A percentile compares a stretch with the other conserved stretches of the same genome.
Conservation (phyloP, 2,329 filamentous ascomycete species). For the Acephala macrosclerotiorum region DNA sequence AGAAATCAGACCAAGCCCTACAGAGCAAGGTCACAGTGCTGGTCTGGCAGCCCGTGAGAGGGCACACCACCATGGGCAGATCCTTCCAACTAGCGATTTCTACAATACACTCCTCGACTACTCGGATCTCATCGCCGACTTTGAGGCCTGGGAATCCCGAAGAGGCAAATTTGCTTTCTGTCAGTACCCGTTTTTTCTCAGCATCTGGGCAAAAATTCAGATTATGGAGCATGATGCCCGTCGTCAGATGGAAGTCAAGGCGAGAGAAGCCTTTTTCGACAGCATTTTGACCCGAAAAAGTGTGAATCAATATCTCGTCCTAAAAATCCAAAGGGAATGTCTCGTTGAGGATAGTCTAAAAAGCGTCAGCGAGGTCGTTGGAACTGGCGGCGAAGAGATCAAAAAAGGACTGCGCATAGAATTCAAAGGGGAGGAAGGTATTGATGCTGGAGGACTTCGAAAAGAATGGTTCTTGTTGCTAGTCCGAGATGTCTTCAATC, state of each 20-base stretch:
- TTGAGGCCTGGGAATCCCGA: conserved; percentile 84
- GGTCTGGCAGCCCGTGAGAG: conserved; percentile 49
- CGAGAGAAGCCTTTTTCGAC: conserved; percentile 89
- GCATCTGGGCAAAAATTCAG: conserved; percentile 90
- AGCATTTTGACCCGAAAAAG: conserved; percentile 80
- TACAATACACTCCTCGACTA: conserved; percentile 89
- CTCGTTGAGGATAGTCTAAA: conserved; percentile 88
- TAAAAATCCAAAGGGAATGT: conserved; percentile 83
- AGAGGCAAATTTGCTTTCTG: conserved; percentile 84
- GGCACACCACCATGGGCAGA: conserved; percentile 63
- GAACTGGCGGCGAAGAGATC: conserved; percentile 81
- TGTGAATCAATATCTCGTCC: conserved; percentile 78
- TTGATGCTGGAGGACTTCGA: conserved; percentile 86
- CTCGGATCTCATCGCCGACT: conserved; percentile 84
- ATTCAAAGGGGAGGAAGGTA: conserved; percentile 87
- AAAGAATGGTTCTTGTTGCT: conserved; percentile 96
- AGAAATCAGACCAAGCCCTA: conserved; percentile 44
- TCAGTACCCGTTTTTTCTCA: conserved; percentile 90
- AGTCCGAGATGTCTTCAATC: conserved; percentile 89
- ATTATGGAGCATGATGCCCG: conserved; percentile 89
- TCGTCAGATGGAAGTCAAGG: conserved; percentile 88
- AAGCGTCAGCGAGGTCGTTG: conserved; percentile 84
- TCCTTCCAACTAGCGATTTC: conserved; percentile 83
- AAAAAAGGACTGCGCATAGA: conserved; percentile 89
- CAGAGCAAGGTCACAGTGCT: conserved; percentile 47